Evolutionary conservation across 2,329 filamentous ascomycete genomes (phyloP), one percentile per base, ranked within the genome.

Genomic region (Helminthosporium solani): DNA sequence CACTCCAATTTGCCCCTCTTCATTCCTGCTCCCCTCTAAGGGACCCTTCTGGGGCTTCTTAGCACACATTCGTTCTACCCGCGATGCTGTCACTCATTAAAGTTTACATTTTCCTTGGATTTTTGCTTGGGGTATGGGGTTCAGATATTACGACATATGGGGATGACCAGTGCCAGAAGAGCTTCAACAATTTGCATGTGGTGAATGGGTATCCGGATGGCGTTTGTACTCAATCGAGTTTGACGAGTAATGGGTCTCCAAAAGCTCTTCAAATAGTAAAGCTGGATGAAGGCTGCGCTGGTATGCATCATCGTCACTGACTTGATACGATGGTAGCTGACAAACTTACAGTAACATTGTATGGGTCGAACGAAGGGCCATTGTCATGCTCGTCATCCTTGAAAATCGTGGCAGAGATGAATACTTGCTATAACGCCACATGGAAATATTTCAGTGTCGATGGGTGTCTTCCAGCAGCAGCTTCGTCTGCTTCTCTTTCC

Each of bases 361-460:
- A 66, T 39, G 58, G 56, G 3, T 48, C 39, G 14, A 55, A 63
- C 20, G 34, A 39, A 14, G 42, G 49, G 3, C 41, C 45, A 1
- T 19, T 45, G 15, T 38, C 50, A 6, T 63, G 60, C 28, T 63
- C 60, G 0, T 49, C 54, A 5, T 40, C 49, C 6, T 45, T 51
- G 5, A 51, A 56, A 14, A 52, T 56, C 9, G 46, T 61, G 2
- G 60, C 54, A 7, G 50, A 57, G 7, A 38, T 61, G 9, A 56
- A 52, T 3, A 52, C 42, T 8, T 66, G 63, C 45, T 66, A 64
- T 42, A 60, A 60, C 34, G 47, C 58, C 2, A 54, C 57, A 5
- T 66, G 60, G 60, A 42, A 49, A 7, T 64, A 62, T 28, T 66
- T 61, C 42, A 62, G 60, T 27, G 59, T 66, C 18, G 60, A 64